These are phyloP conservation scores for Phallus indusiatus DNA, from an alignment of 768 basidiomycete genomes.

Conservation along the genomic window DNA sequence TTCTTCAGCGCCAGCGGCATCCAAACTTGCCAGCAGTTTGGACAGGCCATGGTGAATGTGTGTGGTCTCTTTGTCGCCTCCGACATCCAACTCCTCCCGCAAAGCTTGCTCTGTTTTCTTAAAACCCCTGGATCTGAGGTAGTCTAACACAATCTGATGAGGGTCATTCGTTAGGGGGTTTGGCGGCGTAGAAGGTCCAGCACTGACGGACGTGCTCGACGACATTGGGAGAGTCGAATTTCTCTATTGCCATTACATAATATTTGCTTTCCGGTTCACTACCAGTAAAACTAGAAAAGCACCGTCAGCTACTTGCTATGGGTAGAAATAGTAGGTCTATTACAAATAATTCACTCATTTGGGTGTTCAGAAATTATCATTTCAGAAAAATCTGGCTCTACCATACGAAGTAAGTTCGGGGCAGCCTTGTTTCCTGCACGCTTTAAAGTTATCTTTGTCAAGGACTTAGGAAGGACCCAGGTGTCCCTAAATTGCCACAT, in stretches of 20 bases:
- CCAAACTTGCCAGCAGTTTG: conserved; percentile 66
- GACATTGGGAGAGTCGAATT: too few relatives aligned
- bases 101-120: conserved; percentile 34
- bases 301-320: not conserved
- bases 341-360: not conserved
- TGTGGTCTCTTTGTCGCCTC: conserved; percentile 24
- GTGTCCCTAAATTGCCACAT: conserved; percentile 73
- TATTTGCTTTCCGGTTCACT: not conserved
- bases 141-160: conserved; percentile 38
- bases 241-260: not conserved
- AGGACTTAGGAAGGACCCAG: conserved; percentile 88
- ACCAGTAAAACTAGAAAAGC: too few relatives aligned
- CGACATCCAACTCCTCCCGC: conserved; percentile 28
- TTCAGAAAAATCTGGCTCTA: not conserved
- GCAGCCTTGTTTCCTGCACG: too few relatives aligned
- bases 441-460: not conserved
- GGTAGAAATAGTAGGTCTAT: not conserved
- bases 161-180: not conserved
- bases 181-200: not conserved
- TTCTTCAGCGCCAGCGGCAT: conserved; percentile 74
- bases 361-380: not conserved
- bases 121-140: conserved; percentile 38
- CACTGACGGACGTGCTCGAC: not conserved
- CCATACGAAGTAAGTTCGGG: not conserved
- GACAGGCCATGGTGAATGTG: conserved; percentile 46